phyloP scores from a whole-genome alignment of 805 yeast species.

The Nakazawaea wyomingensis region DNA sequence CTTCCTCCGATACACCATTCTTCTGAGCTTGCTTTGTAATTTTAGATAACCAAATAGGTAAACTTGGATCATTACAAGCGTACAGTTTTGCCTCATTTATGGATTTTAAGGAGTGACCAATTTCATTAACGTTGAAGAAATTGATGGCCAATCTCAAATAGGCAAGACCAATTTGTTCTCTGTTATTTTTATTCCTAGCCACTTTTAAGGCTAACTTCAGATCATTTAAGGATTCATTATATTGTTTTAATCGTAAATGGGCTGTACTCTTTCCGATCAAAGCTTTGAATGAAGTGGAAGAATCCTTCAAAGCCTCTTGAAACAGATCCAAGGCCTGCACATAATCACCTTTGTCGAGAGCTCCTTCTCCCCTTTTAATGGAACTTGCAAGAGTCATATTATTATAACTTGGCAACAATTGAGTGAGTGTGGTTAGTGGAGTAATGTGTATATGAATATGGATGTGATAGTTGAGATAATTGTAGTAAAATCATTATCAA shows the following conservation, averaged over 20 bases:
- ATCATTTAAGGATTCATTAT: conserved; percentile 43
- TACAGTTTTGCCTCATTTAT: conserved; percentile 37
- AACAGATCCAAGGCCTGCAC: conserved; percentile 38
- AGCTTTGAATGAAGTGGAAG: conserved; percentile 42
- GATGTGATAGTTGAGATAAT: no score
- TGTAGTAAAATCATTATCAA: no score
- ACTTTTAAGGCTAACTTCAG: conserved; percentile 38
- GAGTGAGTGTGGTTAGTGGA: no score
- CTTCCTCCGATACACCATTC: conserved; percentile 29
- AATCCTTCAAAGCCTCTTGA: conserved; percentile 34
- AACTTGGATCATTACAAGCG: conserved; percentile 40
- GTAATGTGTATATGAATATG: no score
- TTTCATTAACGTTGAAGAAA: conserved; percentile 40
- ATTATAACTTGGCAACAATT: no score
- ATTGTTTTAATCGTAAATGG: conserved; percentile 40
- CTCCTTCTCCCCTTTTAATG: conserved; percentile 31
- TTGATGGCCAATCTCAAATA: conserved; percentile 45
- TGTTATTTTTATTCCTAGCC: conserved; percentile 42
- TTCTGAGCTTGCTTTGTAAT: conserved; percentile 25
- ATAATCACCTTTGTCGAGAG: conserved; percentile 41
- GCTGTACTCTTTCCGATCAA: conserved; percentile 44
- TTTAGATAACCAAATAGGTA: conserved; percentile 43
- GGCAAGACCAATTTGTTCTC: conserved; percentile 41
- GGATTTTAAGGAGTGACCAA: conserved; percentile 33
- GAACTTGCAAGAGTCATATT: conserved; percentile 31